These are phyloP conservation scores for Diaporthe sp. DNA, from an alignment of 2,329 filamentous ascomycete genomes.

Conservation along the genomic window DNA sequence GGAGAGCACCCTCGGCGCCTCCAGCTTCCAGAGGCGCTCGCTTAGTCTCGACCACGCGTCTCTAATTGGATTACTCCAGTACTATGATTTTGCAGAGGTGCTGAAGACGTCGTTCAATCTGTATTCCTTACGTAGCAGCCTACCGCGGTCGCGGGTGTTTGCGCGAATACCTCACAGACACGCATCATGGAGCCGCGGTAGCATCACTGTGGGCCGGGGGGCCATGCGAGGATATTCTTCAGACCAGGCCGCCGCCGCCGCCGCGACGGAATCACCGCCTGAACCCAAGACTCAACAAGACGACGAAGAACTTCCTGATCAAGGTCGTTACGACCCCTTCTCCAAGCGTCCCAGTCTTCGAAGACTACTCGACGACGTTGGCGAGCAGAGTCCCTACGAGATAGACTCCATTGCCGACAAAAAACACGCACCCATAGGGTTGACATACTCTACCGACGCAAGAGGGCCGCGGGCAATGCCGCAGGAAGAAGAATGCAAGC, in stretches of 20 bases:
- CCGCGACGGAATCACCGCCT: conserved; percentile 39
- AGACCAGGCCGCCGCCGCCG: conserved; percentile 37
- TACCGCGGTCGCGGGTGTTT: conserved; percentile 59
- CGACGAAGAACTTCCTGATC: conserved; percentile 32
- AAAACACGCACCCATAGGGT: conserved; percentile 23
- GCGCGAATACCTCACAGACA: conserved; percentile 56
- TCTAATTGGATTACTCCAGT: conserved; percentile 35
- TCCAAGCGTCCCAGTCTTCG: conserved; percentile 28
- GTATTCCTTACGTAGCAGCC: conserved; percentile 55
- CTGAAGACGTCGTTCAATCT: conserved; percentile 55
- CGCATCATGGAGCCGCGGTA: conserved; percentile 56
- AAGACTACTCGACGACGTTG: conserved; percentile 35
- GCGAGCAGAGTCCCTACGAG: conserved; percentile 30
- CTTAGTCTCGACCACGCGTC: conserved; percentile 12
- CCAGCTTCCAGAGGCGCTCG: conserved; percentile 6
- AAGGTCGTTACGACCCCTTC: conserved; percentile 32
- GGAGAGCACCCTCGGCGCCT: neutral
- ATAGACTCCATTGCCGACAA: conserved; percentile 4
- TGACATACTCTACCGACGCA: conserved; percentile 34
- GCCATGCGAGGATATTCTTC: conserved; percentile 47
- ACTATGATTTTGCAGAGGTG: conserved; percentile 46
- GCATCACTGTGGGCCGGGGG: conserved; percentile 56
- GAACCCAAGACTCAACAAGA: conserved; percentile 2
- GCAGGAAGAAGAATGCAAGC: conserved; percentile 23
- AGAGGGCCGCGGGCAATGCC: neutral